These are phyloP conservation scores for Didymella lethalis DNA, from an alignment of 2,329 filamentous ascomycete species.

Conservation along the genomic window DNA sequence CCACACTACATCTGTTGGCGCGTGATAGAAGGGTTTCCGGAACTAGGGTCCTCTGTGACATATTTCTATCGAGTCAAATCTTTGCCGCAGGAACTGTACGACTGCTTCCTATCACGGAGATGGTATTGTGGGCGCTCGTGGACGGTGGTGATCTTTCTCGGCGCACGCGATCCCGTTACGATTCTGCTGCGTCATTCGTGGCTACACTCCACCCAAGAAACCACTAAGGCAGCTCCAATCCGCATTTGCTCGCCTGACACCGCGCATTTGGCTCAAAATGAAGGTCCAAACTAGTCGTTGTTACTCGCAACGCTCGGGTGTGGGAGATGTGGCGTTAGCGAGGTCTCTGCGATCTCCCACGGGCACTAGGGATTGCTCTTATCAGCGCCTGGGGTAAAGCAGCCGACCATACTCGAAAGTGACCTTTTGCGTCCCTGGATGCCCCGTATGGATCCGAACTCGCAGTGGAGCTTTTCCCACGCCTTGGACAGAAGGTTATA, in stretches of 20 bases:
- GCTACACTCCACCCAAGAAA: constrained; percentile 18
- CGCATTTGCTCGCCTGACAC: constrained; percentile 16
- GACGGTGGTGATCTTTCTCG: constrained; percentile 17
- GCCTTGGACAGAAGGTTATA: constrained; percentile 12
- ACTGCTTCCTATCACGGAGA: constrained; percentile 26
- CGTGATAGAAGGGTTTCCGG: constrained; percentile 36
- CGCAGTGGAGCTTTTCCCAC: constrained; percentile 14
- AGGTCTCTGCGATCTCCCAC: constrained; percentile 13
- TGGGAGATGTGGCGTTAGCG: constrained; percentile 16
- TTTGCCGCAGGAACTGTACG: constrained; percentile 6
- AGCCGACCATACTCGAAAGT: constrained; percentile 27
- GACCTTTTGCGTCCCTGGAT: constrained; percentile 14
- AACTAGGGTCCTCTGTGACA: constrained; percentile 29
- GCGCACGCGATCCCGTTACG: constrained; percentile 24
- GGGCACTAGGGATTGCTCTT: constrained; percentile 30
- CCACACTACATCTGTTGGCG: constrained; percentile 16
- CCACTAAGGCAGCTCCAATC: constrained; percentile 7
- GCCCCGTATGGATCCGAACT: constrained; percentile 10
- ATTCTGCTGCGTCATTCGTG: constrained; percentile 27
- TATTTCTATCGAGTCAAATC: constrained; percentile 45
- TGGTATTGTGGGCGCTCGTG: constrained; percentile 16
- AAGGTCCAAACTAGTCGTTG: neutral
- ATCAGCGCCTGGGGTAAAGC: constrained; percentile 33
- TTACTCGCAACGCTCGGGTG: constrained; percentile 4
- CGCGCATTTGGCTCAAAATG: constrained; percentile 1